A percentile compares a stretch with the other conserved stretches of the same genome.
These are phyloP conservation scores for Fagopyrum esculentum DNA, from an alignment of 148 eudicot genomes.

Conservation along the genomic window DNA sequence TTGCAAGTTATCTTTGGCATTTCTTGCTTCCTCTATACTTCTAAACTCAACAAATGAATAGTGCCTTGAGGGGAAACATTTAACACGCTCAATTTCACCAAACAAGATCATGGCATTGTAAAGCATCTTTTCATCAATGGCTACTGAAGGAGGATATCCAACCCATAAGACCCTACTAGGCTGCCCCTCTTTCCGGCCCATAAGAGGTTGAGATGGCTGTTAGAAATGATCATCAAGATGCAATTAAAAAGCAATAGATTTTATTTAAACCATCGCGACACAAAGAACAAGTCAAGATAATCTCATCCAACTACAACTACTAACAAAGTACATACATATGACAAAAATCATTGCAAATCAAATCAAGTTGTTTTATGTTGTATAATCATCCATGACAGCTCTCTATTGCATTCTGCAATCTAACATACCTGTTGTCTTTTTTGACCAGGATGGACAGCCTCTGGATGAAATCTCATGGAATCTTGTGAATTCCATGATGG, in stretches of 20 bases:
- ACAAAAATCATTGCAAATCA: not conserved
- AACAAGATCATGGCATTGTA: slow-evolving; percentile 81
- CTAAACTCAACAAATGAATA: slow-evolving; percentile 77
- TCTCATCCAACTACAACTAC: not conserved
- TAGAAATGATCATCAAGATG: slow-evolving; percentile 10
- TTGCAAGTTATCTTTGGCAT: slow-evolving; percentile 80
- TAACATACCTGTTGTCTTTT: slow-evolving; percentile 53
- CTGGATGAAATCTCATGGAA: slow-evolving; percentile 29
- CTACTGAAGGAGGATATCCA: slow-evolving; percentile 62
- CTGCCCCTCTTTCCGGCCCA: slow-evolving; percentile 39
- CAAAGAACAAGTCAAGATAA: not conserved
- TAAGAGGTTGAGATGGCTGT: slow-evolving; percentile 50
- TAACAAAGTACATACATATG: not conserved
- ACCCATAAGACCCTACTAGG: slow-evolving; percentile 67
- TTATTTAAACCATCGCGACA: not conserved
- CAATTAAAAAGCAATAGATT: not conserved
- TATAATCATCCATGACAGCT: not conserved
- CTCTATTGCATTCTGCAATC: slow-evolving; percentile 4
- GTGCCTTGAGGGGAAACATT: slow-evolving; percentile 41
- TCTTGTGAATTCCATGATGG: slow-evolving; percentile 54
- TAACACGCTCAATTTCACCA: slow-evolving; percentile 80
- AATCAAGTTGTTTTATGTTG: not conserved
- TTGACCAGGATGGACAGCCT: slow-evolving; percentile 41
- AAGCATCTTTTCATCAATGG: slow-evolving; percentile 71
- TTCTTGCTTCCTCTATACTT: slow-evolving; percentile 83